phyloP scores from a whole-genome alignment of 2,329 filamentous ascomycete species.

The Torrubiellomyces zombiae region DNA sequence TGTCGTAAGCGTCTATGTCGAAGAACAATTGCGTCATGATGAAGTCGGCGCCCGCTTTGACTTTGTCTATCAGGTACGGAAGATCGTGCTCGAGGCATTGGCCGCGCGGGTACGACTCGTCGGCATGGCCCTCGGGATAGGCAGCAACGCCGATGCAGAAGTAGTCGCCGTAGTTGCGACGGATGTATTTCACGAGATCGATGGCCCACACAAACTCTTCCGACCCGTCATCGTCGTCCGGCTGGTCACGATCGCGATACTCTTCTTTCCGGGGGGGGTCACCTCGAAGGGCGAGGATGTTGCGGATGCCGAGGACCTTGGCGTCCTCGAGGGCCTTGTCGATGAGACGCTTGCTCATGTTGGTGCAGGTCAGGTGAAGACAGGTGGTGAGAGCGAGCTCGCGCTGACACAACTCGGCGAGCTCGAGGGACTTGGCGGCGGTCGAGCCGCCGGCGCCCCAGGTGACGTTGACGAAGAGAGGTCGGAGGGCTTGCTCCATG shows the following conservation, averaged over 20 bases:
- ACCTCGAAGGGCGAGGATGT: constrained; percentile 81
- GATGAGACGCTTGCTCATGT: constrained; percentile 77
- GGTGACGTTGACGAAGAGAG: constrained; percentile 91
- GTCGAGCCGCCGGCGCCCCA: constrained; percentile 96
- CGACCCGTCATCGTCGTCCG: constrained; percentile 45
- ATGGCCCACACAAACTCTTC: constrained; percentile 77
- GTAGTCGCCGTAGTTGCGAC: constrained; percentile 72
- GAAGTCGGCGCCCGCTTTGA: constrained; percentile 82
- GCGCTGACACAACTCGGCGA: constrained; percentile 88
- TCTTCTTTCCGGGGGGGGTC: constrained; percentile 83
- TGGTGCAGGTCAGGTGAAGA: constrained; percentile 91
- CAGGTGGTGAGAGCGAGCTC: constrained; percentile 88
- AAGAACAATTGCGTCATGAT: constrained; percentile 99
- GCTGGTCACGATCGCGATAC: constrained; percentile 47
- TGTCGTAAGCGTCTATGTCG: constrained; percentile 65
- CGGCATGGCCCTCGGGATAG: constrained; percentile 89
- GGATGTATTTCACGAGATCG: constrained; percentile 82
- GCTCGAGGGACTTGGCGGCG: constrained; percentile 74
- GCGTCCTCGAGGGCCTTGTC: constrained; percentile 84
- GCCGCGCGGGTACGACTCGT: constrained; percentile 63
- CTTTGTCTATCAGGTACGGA: constrained; percentile 81
- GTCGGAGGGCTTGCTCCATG: constrained; percentile 81
- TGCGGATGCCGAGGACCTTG: constrained; percentile 77
- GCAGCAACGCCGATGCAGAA: constrained; percentile 91
- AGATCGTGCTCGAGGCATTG: constrained; percentile 64